Conservation (phyloP, 768 basidiomycete species). For the Glaciozyma antarctica region DNA sequence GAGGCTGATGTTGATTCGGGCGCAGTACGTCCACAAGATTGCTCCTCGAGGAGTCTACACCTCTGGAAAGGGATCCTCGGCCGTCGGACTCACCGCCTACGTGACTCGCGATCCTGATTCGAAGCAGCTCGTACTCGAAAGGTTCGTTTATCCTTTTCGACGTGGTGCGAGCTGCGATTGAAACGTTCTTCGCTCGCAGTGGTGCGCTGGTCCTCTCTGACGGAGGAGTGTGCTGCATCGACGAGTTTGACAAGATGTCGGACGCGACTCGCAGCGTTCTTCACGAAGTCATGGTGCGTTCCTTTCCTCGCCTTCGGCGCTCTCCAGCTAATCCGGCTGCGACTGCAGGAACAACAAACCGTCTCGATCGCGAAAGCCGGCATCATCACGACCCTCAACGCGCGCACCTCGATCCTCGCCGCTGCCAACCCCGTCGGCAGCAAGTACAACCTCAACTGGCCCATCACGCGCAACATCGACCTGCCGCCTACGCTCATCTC, state of each 20-base stretch:
- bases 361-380: constrained; percentile 51
- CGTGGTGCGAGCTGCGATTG: neutral
- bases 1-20: neutral
- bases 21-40: constrained; percentile 94
- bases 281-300: constrained; percentile 52
- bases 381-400: constrained; percentile 49
- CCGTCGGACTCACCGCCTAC: constrained; percentile 96
- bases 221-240: constrained; percentile 95
- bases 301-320: neutral
- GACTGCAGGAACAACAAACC: constrained; percentile 52
- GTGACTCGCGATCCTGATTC: constrained; percentile 97
- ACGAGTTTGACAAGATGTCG: constrained; percentile 68
- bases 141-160: constrained; percentile 45
- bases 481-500: constrained; percentile 96
- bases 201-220: constrained; percentile 90
- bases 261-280: constrained; percentile 46
- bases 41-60: constrained; percentile 96
- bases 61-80: constrained; percentile 95
- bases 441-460: constrained; percentile 82
- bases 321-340: neutral
- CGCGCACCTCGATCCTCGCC: constrained; percentile 57
- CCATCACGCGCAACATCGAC: constrained; percentile 92
- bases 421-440: constrained; percentile 96
- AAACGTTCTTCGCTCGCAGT: constrained; percentile 42
- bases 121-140: constrained; percentile 94